These are phyloP conservation scores for Pestalotiopsis sp. DNA, from an alignment of 2,329 filamentous ascomycete species.

Conservation along the genomic window DNA sequence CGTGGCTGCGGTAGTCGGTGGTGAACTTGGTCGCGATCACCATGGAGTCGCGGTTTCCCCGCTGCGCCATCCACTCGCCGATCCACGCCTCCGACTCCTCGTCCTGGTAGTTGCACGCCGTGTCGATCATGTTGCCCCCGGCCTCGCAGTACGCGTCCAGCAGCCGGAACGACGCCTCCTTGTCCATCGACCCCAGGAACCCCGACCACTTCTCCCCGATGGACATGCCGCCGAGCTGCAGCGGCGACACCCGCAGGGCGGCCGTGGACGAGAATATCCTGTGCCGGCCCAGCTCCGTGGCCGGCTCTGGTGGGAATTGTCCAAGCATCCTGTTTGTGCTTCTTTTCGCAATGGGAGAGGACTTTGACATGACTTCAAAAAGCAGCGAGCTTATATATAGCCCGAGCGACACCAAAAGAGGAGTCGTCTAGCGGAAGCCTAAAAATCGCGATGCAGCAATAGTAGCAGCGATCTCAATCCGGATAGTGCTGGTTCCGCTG, in stretches of 20 bases:
- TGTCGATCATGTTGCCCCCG: conserved; percentile 68
- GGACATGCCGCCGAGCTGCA: conserved; percentile 17
- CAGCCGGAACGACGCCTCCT: conserved; percentile 55
- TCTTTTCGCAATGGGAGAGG: no score
- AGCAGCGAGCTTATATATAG: no score
- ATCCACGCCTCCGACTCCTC: conserved; percentile 55
- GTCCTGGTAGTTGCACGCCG: conserved; percentile 51
- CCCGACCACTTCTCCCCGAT: conserved; percentile 11
- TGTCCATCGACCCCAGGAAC: conserved; percentile 28
- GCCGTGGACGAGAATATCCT: conserved; percentile 47
- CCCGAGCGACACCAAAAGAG: no score
- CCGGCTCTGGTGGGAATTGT: conserved; percentile 5
- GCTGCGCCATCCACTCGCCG: conserved; percentile 51
- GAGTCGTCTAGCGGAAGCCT: no score
- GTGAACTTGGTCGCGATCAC: conserved; percentile 53
- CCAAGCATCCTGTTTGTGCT: neutral
- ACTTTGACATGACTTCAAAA: no score
- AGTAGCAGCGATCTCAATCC: no score
- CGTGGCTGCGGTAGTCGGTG: conserved; percentile 39
- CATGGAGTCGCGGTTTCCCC: conserved; percentile 48
- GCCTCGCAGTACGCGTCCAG: conserved; percentile 56
- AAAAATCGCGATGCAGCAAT: no score
- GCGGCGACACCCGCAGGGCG: conserved; percentile 45
- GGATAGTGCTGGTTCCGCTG: no score
- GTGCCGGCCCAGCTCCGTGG: conserved; percentile 40